These are phyloP conservation scores for Sextonia rubra DNA, from an alignment of 164 flowering plant genomes.

Conservation along the genomic window DNA sequence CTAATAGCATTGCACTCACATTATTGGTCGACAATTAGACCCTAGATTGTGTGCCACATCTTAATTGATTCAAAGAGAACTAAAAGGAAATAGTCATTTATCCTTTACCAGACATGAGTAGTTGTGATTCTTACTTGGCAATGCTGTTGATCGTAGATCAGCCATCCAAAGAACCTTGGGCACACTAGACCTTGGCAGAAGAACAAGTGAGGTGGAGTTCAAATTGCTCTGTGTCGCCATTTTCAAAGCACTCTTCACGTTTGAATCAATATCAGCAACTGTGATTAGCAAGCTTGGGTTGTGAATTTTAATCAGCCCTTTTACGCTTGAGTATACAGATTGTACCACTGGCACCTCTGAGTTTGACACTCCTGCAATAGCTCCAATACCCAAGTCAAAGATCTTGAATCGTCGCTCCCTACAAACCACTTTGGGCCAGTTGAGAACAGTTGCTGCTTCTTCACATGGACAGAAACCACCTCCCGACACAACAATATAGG, in stretches of 20 bases:
- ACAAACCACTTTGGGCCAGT: conserved; percentile 86
- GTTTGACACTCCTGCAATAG: conserved; percentile 47
- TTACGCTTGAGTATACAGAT: conserved; percentile 82
- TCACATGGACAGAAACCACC: conserved; percentile 84
- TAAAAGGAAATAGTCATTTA: too few relatives aligned
- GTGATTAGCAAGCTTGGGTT: conserved; percentile 83
- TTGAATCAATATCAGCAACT: conserved; percentile 56
- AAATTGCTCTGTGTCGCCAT: conserved; percentile 62
- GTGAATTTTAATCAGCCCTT: conserved; percentile 78
- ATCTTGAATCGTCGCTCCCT: conserved; percentile 87
- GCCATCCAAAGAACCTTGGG: conserved; percentile 97
- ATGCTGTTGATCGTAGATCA: conserved; percentile 76
- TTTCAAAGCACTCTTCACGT: conserved; percentile 70
- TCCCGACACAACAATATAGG: conserved; percentile 81
- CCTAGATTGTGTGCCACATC: background rate
- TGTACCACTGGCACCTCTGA: conserved; percentile 88
- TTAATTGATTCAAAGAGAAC: background rate
- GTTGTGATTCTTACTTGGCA: conserved; percentile 68
- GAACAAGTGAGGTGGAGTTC: conserved; percentile 48
- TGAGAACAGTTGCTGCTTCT: conserved; percentile 68
- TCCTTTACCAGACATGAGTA: background rate
- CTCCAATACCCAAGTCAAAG: conserved; percentile 69
- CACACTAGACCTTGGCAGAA: conserved; percentile 63
- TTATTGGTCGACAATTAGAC: background rate
- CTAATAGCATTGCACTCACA: background rate